Base-by-base conservation (phyloP, 441 rosid genomes). In the California macrophylla region DNA sequence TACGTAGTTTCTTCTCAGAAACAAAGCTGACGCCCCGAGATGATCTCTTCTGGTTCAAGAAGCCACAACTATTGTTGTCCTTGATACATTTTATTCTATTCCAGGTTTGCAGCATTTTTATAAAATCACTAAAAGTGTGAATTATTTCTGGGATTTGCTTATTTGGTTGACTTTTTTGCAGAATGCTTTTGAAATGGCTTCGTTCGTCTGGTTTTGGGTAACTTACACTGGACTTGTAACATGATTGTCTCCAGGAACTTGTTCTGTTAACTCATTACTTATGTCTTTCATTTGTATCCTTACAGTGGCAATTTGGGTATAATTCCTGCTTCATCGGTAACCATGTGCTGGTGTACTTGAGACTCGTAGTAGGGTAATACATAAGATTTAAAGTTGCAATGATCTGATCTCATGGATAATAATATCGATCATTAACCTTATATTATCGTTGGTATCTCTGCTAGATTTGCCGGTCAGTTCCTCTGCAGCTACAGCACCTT, bases 121-220 rank as follows among this genome's bases (percentile, higher is more conserved):
- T n/a, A n/a, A n/a, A n/a, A n/a, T n/a, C n/a, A n/a, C n/a, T n/a
- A n/a, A n/a, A n/a, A n/a, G n/a, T 0, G 4, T 30, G 34, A 30
- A 6, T 3, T 30, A 30, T 45, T 45, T 1, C 18, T 1, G 6
- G 60, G 5, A 18, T 64, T 40, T 20, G 1, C 75, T 45, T n/a
- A 73, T 60, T 64, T 32, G 32, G 69, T 69, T 68, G 65, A 63
- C 75, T 69, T 64, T 68, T 66, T 42, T 72, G 81, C 85, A 84
- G 87, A 84, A 84, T 72, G 82, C 91, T 32, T 88, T 88, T 36
- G 93, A 88, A 50, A 68, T 88, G 79, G 98, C 98, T 70, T 87
- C 98, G 0, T 93, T 91, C 85, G 88, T 91, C 80, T 91, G 97
- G 98, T 88, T 89, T 70, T 93, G 96, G 98, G 96, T 88, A 89